Percentiles rank a stretch among this genome's conserved stretches.
Conservation (phyloP, 2,329 filamentous ascomycete genomes). For the Zasmidium cellare region DNA sequence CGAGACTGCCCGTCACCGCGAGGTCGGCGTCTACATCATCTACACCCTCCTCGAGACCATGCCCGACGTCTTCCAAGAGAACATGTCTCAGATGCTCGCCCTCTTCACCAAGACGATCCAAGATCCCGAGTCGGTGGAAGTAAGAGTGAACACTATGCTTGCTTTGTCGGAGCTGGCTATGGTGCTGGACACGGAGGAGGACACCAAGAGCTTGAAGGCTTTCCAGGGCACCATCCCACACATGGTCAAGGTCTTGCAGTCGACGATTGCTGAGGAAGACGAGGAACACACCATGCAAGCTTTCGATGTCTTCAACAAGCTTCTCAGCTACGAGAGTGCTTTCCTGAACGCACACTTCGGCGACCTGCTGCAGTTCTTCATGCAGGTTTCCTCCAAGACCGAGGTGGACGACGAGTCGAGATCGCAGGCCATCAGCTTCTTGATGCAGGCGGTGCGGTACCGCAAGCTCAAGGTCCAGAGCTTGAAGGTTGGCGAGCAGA, state of each 20-base stretch:
- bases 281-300: slow-evolving; percentile 87
- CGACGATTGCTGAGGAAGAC: slow-evolving; percentile 69
- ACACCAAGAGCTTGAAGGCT: slow-evolving; percentile 67
- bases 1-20: slow-evolving; percentile 73
- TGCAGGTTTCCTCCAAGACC: slow-evolving; percentile 76
- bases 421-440: slow-evolving; percentile 86
- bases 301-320: slow-evolving; percentile 96
- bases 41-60: slow-evolving; percentile 89
- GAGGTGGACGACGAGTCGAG: slow-evolving; percentile 80
- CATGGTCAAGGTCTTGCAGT: slow-evolving; percentile 89
- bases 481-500: slow-evolving; percentile 79
- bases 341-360: slow-evolving; percentile 83
- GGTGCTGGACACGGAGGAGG: slow-evolving; percentile 84
- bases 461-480: slow-evolving; percentile 94
- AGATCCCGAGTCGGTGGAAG: slow-evolving; percentile 86
- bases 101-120: slow-evolving; percentile 85
- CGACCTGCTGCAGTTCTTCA: slow-evolving; percentile 91
- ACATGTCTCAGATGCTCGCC: slow-evolving; percentile 75
- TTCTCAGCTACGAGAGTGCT: slow-evolving; percentile 84
- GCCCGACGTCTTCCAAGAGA: slow-evolving; percentile 79
- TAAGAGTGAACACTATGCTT: slow-evolving; percentile 91
- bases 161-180: slow-evolving; percentile 85
- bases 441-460: slow-evolving; percentile 89
- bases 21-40: slow-evolving; percentile 90
- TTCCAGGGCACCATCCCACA: slow-evolving; percentile 80